Conservation (phyloP, 768 basidiomycete species). For the Jaapia argillacea region DNA sequence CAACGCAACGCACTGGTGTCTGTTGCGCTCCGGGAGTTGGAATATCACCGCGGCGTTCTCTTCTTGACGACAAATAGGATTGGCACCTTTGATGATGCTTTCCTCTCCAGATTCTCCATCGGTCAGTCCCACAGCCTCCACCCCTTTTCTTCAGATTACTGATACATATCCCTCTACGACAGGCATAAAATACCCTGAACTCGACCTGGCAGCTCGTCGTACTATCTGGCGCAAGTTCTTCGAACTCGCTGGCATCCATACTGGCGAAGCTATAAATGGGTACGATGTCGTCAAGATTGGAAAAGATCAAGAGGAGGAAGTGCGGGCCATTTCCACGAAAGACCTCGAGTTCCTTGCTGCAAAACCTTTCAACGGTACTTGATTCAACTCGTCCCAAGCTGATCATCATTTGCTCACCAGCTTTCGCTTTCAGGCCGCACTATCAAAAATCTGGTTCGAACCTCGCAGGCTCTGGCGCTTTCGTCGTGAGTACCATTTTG, state of each 20-base stretch:
- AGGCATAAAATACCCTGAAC: constrained; percentile 19
- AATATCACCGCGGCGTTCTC: constrained; percentile 27
- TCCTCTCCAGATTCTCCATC: constrained; percentile 30
- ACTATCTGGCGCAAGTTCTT: constrained; percentile 18
- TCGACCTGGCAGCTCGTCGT: constrained; percentile 12
- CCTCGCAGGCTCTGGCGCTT: constrained; percentile 19
- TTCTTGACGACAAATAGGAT: constrained; percentile 30
- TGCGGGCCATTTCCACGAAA: constrained; percentile 1
- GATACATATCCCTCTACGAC: background rate
- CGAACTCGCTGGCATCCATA: constrained; percentile 8
- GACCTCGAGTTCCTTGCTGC: constrained; percentile 15
- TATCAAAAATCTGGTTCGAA: constrained; percentile 23
- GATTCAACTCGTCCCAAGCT: background rate
- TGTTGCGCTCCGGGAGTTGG: constrained; percentile 19
- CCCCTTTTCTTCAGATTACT: background rate
- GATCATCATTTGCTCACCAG: background rate
- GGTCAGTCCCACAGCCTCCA: constrained; percentile 3
- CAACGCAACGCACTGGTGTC: constrained; percentile 17
- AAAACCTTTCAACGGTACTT: constrained; percentile 19
- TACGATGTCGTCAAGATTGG: background rate
- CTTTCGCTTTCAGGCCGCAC: constrained; percentile 9
- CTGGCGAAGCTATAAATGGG: background rate
- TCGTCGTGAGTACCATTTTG: constrained; percentile 10
- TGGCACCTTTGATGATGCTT: constrained; percentile 56
- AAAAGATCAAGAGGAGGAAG: background rate